Conservation (phyloP, 805 yeast genomes). For the Yamadazyma ubonensis region DNA sequence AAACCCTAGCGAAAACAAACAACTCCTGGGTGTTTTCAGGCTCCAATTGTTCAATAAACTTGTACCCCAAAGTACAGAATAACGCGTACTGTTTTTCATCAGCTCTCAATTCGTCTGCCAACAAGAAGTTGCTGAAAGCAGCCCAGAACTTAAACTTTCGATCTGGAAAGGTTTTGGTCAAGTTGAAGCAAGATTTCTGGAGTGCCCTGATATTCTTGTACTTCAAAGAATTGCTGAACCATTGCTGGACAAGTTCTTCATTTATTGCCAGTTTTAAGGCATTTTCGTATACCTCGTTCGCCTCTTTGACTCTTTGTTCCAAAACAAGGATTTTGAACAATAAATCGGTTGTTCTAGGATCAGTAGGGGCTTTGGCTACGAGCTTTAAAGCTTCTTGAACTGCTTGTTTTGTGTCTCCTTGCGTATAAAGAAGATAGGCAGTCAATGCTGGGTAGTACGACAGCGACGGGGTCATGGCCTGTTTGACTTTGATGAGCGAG, state of each 20-base stretch:
- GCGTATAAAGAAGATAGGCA: conserved; percentile 31
- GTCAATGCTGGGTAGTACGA: conserved; percentile 52
- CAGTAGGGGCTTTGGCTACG: conserved; percentile 47
- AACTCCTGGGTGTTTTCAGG: conserved; percentile 67
- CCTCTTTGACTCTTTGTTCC: conserved; percentile 36
- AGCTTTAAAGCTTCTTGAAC: conserved; percentile 27
- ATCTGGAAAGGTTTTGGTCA: conserved; percentile 29
- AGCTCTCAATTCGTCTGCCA: conserved; percentile 22
- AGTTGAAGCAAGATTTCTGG: conserved; percentile 51
- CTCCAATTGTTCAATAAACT: conserved; percentile 49
- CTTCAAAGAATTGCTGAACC: conserved; percentile 57
- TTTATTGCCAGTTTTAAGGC: conserved; percentile 59
- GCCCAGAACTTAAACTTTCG: conserved; percentile 49
- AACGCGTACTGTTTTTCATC: conserved; percentile 47
- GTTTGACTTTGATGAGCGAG: conserved; percentile 45
- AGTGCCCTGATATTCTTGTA: conserved; percentile 48
- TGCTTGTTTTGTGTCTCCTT: conserved; percentile 35
- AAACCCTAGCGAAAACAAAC: conserved; percentile 49
- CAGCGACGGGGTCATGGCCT: conserved; percentile 55
- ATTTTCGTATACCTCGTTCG: conserved; percentile 52
- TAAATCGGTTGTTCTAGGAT: conserved; percentile 50
- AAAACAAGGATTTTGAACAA: conserved; percentile 46
- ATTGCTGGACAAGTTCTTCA: conserved; percentile 44
- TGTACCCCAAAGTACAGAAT: conserved; percentile 60
- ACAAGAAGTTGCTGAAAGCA: conserved; percentile 52